Evolutionary conservation across 1,139 yeast species (phyloP), one percentile per base, ranked within the genome.

Genomic region (Yamadazyma triangularis): DNA sequence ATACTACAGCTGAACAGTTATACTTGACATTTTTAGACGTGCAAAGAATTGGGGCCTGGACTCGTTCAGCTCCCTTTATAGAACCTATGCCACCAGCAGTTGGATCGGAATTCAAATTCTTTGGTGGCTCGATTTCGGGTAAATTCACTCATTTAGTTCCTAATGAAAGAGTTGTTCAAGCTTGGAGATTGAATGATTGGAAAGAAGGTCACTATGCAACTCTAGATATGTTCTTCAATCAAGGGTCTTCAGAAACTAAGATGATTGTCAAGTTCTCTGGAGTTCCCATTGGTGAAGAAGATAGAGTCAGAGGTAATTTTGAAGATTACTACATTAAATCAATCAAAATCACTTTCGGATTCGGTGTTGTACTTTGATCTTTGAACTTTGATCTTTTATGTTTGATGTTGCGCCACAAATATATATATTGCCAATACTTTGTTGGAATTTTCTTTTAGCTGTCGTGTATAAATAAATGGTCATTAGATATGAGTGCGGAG

Each of bases 261-360:
- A 67, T 89, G 65, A 76, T 80, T 37, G 91, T 88, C 23, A 68
- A 72, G 35, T 86, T 91, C 76, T 66, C 77, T 14, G 96, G 96
- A n/a, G 81, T 91, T 30, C 98, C 98, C 13, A 70, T 91, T 27
- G 98, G 97, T n/a, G 93, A 93, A 53, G 97, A 91, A 56, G 98
- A 91, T 35, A 70, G 83, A 35, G 96, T 86, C 25, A 76, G 79
- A 50, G 74, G 69, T 27, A 91, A 91, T 58, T 91, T 93, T 51
- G 88, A 87, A 46, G 88, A 85, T 41, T 85, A 87, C 57, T 91
- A 91, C 54, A 79, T 89, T 35, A 79, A 81, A 56, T 75, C 95
- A 8, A 88, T 91, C 51, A 91, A 88, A 65, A 53, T 87, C 27
- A 83, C 96, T 0, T 91, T 91, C 58, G 97, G 98, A 1, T 89